phyloP scores from a whole-genome alignment of 2,329 filamentous ascomycete genomes.

The Cyanodermella asteris region DNA sequence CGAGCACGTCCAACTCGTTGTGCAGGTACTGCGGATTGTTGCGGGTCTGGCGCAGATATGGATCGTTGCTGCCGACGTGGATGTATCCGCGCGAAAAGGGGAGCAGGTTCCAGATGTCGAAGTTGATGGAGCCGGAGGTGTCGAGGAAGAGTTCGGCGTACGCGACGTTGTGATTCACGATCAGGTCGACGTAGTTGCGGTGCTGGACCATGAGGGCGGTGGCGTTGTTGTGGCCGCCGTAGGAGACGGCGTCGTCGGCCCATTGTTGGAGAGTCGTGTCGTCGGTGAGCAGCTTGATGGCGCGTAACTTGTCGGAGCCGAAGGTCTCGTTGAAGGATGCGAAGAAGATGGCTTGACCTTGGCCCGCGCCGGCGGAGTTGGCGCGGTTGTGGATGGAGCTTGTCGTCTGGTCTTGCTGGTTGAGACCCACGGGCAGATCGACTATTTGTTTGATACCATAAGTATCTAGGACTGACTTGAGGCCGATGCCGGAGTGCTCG shows the following conservation, averaged over 20 bases:
- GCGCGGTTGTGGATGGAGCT: conserved; percentile 8
- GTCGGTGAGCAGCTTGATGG: conserved; percentile 8
- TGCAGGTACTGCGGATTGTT: conserved; percentile 11
- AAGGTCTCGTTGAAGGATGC: conserved; percentile 13
- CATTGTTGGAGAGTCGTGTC: conserved; percentile 11
- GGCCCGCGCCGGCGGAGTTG: conserved; percentile 6
- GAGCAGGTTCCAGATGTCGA: conserved; percentile 13
- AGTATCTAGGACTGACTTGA: not conserved
- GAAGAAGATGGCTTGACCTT: conserved; percentile 12
- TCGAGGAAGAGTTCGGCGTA: conserved; percentile 13
- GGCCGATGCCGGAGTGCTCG: conserved; percentile 39
- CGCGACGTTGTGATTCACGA: conserved; percentile 11
- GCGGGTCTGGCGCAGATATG: conserved; percentile 10
- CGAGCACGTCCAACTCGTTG: conserved; percentile 12
- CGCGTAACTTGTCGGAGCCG: conserved; percentile 8
- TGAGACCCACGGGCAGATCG: conserved; percentile 12
- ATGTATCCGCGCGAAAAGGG: conserved; percentile 13
- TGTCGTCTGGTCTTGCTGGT: conserved; percentile 13
- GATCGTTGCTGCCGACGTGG: conserved; percentile 10
- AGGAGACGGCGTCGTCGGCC: conserved; percentile 11
- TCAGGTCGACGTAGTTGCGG: conserved; percentile 12
- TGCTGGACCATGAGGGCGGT: conserved; percentile 11
- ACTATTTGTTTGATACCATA: conserved; percentile 1
- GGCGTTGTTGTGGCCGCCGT: conserved; percentile 11
- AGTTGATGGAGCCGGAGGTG: conserved; percentile 9